Evolutionary conservation across 805 yeast species (phyloP).

Genomic region (Gaillardinia entomophila): DNA sequence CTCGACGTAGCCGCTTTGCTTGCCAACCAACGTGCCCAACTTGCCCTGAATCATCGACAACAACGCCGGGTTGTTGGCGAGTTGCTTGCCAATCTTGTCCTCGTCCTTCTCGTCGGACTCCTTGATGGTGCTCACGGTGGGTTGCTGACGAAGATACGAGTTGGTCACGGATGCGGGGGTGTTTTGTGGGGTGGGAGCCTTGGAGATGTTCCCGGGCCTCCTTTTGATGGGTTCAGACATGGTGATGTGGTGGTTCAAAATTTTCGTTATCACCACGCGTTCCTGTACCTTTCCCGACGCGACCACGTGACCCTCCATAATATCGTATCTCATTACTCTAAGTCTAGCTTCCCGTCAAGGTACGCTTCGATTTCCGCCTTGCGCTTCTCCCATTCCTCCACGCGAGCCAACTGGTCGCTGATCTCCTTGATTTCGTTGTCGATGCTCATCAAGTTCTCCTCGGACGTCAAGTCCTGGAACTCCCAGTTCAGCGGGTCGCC

Average conservation of each 20-base stretch:
- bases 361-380: slow-evolving; percentile 51
- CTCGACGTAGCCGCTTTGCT: slow-evolving; percentile 80
- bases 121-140: slow-evolving; percentile 56
- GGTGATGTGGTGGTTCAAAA: neutral
- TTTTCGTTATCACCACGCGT: neutral
- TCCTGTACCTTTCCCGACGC: no score
- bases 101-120: slow-evolving; percentile 35
- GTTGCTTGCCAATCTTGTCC: slow-evolving; percentile 43
- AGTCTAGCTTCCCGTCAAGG: slow-evolving; percentile 34
- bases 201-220: slow-evolving; percentile 66
- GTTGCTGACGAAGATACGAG: slow-evolving; percentile 61
- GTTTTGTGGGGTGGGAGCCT: slow-evolving; percentile 98
- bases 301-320: no score
- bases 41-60: slow-evolving; percentile 87
- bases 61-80: slow-evolving; percentile 76
- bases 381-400: slow-evolving; percentile 54
- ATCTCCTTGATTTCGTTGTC: slow-evolving; percentile 73
- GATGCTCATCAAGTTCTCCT: slow-evolving; percentile 58
- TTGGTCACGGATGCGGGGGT: slow-evolving; percentile 87
- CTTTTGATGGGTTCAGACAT: slow-evolving; percentile 88
- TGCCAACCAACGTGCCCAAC: slow-evolving; percentile 77
- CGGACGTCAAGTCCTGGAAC: slow-evolving; percentile 60
- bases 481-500: slow-evolving; percentile 35
- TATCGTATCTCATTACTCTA: no score
- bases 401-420: slow-evolving; percentile 52